These are phyloP conservation scores for Colletotrichum orbiculare DNA, from an alignment of 2,329 filamentous ascomycete species.

Conservation along the genomic window DNA sequence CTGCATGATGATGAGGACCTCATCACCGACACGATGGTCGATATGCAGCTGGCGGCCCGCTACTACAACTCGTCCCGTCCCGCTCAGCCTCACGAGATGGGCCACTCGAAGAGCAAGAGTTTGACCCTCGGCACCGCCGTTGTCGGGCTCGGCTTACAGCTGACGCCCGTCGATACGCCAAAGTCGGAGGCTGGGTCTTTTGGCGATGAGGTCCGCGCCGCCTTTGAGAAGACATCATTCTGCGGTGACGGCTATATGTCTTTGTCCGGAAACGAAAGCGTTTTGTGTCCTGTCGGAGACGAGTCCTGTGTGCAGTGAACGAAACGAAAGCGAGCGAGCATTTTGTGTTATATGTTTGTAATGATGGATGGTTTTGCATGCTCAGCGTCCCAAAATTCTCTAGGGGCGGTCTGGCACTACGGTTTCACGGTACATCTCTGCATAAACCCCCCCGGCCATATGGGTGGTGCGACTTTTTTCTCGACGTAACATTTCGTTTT, in stretches of 20 bases:
- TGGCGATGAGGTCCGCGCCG: conserved; percentile 27
- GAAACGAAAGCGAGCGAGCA: conserved; percentile 31
- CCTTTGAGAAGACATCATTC: conserved; percentile 23
- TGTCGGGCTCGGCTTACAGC: conserved; percentile 51
- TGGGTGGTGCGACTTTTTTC: conserved; percentile 7
- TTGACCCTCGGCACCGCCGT: conserved; percentile 53
- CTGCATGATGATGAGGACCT: conserved; percentile 66
- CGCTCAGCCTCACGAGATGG: conserved; percentile 27
- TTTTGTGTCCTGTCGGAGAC: conserved; percentile 31
- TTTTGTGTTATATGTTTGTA: conserved; percentile 22
- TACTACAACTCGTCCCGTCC: conserved; percentile 42
- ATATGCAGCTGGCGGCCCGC: conserved; percentile 70
- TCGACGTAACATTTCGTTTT: conserved; percentile 18
- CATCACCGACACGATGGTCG: conserved; percentile 68
- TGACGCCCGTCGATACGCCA: conserved; percentile 54
- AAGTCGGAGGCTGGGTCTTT: conserved; percentile 32
- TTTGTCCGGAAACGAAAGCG: conserved; percentile 18
- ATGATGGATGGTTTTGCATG: conserved; percentile 16
- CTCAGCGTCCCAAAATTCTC: neutral
- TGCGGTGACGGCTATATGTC: conserved; percentile 29
- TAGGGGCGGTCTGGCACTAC: neutral
- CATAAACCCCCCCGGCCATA: conserved; percentile 10
- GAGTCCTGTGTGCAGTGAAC: conserved; percentile 15
- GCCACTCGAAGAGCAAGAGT: conserved; percentile 49
- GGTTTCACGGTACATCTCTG: conserved; percentile 31